phyloP scores from a whole-genome alignment of 306 rosid genomes.

The Lathyrus sativus region DNA sequence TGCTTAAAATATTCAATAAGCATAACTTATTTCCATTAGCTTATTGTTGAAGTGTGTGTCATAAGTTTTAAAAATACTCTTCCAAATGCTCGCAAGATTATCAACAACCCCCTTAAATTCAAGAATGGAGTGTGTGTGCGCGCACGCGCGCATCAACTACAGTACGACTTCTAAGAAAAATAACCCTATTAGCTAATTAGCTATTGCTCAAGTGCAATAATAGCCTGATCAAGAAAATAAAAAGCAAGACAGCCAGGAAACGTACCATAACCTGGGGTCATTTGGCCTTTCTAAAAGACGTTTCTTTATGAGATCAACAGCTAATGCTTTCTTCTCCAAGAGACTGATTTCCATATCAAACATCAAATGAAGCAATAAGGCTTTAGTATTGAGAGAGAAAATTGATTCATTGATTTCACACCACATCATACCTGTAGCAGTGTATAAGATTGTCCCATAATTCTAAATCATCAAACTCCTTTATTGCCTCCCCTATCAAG shows the following conservation, averaged over 20 bases:
- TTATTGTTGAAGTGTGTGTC: constrained; percentile 8
- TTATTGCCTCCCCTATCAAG: constrained; percentile 88
- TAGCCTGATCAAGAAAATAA: constrained; percentile 26
- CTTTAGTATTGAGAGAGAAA: constrained; percentile 16
- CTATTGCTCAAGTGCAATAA: constrained; percentile 19
- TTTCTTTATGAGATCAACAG: constrained; percentile 88
- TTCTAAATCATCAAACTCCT: constrained; percentile 88
- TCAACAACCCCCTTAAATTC: constrained; percentile 9
- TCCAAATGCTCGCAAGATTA: background rate
- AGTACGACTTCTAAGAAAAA: background rate
- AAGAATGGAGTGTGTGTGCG: background rate
- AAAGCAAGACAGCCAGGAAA: constrained; percentile 29
- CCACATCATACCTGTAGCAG: constrained; percentile 72
- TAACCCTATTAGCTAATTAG: constrained; percentile 11
- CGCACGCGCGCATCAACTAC: background rate
- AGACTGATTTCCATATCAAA: constrained; percentile 53
- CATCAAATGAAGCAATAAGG: constrained; percentile 36
- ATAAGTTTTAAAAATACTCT: constrained; percentile 2
- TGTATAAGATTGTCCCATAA: constrained; percentile 92
- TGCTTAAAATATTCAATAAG: constrained; percentile 1
- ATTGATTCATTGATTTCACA: constrained; percentile 19
- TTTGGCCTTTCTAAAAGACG: constrained; percentile 77
- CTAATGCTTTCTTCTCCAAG: constrained; percentile 92
- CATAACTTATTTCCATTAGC: background rate
- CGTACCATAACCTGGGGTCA: constrained; percentile 90